Conservation (phyloP, 1,284 basidiomycete species). For the Rugosomyces carneus region DNA sequence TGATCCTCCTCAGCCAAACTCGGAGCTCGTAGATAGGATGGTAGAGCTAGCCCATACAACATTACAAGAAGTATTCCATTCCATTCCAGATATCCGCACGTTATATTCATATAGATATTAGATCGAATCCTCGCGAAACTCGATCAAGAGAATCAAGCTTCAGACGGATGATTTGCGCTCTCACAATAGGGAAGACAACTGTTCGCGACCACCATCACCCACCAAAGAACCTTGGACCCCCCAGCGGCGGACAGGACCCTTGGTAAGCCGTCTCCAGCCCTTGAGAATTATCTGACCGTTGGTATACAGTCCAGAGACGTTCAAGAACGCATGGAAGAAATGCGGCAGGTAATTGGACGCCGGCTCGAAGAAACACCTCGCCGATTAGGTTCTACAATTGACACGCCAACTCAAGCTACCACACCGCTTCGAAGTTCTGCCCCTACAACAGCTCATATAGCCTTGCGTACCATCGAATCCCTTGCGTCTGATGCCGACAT, state of each 20-base stretch:
- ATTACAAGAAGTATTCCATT: slow-evolving; percentile 56
- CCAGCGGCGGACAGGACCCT: slow-evolving; percentile 30
- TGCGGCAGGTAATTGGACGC: slow-evolving; percentile 62
- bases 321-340: slow-evolving; percentile 70
- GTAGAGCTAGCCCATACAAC: slow-evolving; percentile 48
- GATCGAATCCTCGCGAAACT: slow-evolving; percentile 61
- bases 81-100: slow-evolving; percentile 6
- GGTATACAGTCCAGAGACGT: slow-evolving; percentile 57
- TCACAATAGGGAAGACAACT: slow-evolving; percentile 28
- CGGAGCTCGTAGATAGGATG: slow-evolving; percentile 38
- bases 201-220: slow-evolving; percentile 45
- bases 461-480: slow-evolving; percentile 39
- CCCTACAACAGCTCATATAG: slow-evolving; percentile 19
- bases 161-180: slow-evolving; percentile 43
- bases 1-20: slow-evolving; percentile 15
- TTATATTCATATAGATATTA: slow-evolving; percentile 25
- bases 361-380: slow-evolving; percentile 49
- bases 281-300: slow-evolving; percentile 7
- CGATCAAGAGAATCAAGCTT: slow-evolving; percentile 64
- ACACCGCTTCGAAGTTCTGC: slow-evolving; percentile 4
- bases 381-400: slow-evolving; percentile 32
- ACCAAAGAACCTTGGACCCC: slow-evolving; percentile 45
- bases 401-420: slow-evolving; percentile 25
- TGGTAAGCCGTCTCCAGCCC: slow-evolving; percentile 30
- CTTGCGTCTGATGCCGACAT: slow-evolving; percentile 54